phyloP scores from a whole-genome alignment of 352 stramenopile species.

The Phytophthora podocarpi region DNA sequence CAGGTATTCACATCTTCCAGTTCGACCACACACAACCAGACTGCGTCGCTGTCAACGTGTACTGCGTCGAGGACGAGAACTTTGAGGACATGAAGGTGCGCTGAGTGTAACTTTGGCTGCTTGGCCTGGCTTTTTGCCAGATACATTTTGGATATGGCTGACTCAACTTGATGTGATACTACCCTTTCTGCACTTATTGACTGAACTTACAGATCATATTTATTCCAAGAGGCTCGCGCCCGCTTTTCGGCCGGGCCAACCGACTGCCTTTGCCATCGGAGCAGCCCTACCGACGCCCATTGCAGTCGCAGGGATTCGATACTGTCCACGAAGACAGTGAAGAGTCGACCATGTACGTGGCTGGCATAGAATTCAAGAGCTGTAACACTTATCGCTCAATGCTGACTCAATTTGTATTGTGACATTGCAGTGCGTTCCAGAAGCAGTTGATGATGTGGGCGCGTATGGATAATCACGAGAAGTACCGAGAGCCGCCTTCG shows the following conservation, averaged over 20 bases:
- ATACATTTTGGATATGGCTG: slow-evolving; percentile 12
- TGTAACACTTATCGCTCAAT: not conserved
- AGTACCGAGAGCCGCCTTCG: slow-evolving; percentile 40
- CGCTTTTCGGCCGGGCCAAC: slow-evolving; percentile 65
- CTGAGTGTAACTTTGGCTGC: not conserved
- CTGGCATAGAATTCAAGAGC: not conserved
- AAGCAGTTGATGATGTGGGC: slow-evolving; percentile 85
- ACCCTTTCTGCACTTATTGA: slow-evolving; percentile 19
- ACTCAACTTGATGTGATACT: slow-evolving; percentile 26
- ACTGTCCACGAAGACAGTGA: slow-evolving; percentile 55
- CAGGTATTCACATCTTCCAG: slow-evolving; percentile 87
- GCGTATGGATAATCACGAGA: slow-evolving; percentile 61
- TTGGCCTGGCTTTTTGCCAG: slow-evolving; percentile 6
- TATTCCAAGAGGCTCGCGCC: slow-evolving; percentile 72
- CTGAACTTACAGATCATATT: slow-evolving; percentile 70
- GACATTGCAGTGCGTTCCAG: slow-evolving; percentile 52
- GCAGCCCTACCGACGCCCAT: slow-evolving; percentile 43
- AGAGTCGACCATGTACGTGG: slow-evolving; percentile 57
- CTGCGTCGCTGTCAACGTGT: slow-evolving; percentile 77
- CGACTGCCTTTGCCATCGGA: slow-evolving; percentile 44
- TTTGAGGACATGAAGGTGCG: slow-evolving; percentile 81
- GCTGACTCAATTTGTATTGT: slow-evolving; percentile 17
- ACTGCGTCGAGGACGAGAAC: slow-evolving; percentile 82
- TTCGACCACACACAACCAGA: slow-evolving; percentile 78
- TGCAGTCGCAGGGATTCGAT: slow-evolving; percentile 44